Evolutionary conservation across 2,329 filamentous ascomycete genomes (phyloP).

Genomic region (Hypoxylon rubiginosum): DNA sequence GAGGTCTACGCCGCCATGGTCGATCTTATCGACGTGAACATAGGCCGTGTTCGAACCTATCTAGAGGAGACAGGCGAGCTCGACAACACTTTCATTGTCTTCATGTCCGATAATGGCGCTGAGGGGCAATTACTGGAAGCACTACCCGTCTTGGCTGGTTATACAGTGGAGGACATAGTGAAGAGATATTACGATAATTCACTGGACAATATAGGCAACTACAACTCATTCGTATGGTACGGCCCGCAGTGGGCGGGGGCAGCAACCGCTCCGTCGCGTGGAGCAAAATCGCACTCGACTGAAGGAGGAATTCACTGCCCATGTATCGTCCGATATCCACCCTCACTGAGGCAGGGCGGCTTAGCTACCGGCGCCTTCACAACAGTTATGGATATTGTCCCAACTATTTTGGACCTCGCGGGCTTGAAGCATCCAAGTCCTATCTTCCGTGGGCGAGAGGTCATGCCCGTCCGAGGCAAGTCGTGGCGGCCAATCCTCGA

Average conservation of each 20-base stretch:
- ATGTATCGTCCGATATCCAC: slow-evolving; percentile 46
- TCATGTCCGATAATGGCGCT: slow-evolving; percentile 66
- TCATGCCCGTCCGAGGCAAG: slow-evolving; percentile 36
- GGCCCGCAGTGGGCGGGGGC: slow-evolving; percentile 66
- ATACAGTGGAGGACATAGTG: slow-evolving; percentile 41
- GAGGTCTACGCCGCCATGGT: slow-evolving; percentile 70
- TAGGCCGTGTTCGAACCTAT: slow-evolving; percentile 66
- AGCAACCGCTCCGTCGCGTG: slow-evolving; percentile 49
- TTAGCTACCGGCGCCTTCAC: slow-evolving; percentile 64
- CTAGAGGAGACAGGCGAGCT: slow-evolving; percentile 66
- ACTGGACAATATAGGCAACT: slow-evolving; percentile 67
- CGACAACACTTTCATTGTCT: slow-evolving; percentile 48
- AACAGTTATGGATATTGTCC: slow-evolving; percentile 66
- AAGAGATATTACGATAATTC: slow-evolving; percentile 69
- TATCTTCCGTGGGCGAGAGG: slow-evolving; percentile 39
- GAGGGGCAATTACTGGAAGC: slow-evolving; percentile 47
- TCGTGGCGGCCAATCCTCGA: slow-evolving; percentile 42
- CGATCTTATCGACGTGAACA: slow-evolving; percentile 66
- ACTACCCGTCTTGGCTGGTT: slow-evolving; percentile 37
- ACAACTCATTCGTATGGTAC: slow-evolving; percentile 70
- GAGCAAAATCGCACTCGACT: slow-evolving; percentile 56
- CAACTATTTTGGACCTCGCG: slow-evolving; percentile 63
- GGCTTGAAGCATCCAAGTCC: slow-evolving; percentile 55
- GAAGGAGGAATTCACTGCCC: slow-evolving; percentile 67
- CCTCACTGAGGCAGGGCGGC: slow-evolving; percentile 34